phyloP scores from a whole-genome alignment of 768 basidiomycete genomes.

The Suillus lakei region DNA sequence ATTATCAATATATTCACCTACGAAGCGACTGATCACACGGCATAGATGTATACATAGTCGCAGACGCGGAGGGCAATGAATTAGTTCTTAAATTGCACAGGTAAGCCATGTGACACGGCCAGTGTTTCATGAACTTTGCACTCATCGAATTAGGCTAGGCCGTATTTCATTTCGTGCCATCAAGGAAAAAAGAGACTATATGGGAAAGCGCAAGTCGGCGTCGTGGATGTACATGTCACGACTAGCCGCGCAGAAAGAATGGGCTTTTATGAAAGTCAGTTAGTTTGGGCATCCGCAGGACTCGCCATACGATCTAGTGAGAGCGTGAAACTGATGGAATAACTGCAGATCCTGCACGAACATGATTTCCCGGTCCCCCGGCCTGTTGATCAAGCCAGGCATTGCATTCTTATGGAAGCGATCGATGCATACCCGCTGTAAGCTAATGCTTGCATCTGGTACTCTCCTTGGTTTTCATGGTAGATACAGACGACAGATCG shows the following conservation, averaged over 20 bases:
- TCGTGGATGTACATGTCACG: constrained; percentile 99
- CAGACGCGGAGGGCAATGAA: constrained; percentile 80
- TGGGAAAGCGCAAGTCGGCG: constrained; percentile 93
- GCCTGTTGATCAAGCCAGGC: constrained; percentile 93
- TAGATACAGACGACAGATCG: constrained; percentile 76
- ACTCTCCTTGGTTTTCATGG: constrained; percentile 1
- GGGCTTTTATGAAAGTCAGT: constrained; percentile 95
- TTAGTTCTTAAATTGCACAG: constrained; percentile 94
- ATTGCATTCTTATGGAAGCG: constrained; percentile 95
- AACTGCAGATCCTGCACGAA: constrained; percentile 79
- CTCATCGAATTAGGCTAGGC: constrained; percentile 66
- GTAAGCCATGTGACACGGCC: constrained; percentile 42
- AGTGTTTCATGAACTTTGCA: not conserved
- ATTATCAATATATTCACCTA: not conserved
- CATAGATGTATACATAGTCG: constrained; percentile 88
- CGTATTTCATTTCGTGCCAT: constrained; percentile 97
- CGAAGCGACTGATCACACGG: not conserved
- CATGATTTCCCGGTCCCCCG: constrained; percentile 92
- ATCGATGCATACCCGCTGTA: constrained; percentile 95
- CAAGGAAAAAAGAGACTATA: constrained; percentile 95
- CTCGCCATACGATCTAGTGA: not conserved
- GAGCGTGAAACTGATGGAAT: not conserved
- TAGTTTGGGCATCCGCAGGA: not conserved
- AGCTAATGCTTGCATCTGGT: constrained; percentile 28
- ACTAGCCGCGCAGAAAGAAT: constrained; percentile 95